A percentile compares a stretch with the other conserved stretches of the same genome.
These are phyloP conservation scores for Miamiensis avidus DNA, from an alignment of 169 alveolate species.

Conservation along the genomic window DNA sequence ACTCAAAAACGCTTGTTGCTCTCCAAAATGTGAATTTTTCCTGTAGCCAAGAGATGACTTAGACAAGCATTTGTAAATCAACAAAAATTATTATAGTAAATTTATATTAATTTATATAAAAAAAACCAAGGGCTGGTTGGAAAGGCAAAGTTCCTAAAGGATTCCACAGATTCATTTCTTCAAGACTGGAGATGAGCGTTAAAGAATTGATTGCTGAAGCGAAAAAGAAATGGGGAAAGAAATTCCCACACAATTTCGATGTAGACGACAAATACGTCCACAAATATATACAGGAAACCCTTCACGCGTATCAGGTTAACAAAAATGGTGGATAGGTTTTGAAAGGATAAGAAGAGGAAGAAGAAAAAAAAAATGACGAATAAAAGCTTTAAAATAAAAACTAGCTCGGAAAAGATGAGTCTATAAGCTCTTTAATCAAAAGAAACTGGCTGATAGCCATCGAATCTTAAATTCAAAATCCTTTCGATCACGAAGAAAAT, in stretches of 20 bases:
- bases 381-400: too few species aligned
- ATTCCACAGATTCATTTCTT: constrained; percentile 23
- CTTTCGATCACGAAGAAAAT: neutral
- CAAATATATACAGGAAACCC: neutral
- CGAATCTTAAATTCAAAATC: neutral
- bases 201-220: constrained; percentile 5
- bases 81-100: too few species aligned
- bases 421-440: too few species aligned
- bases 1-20: constrained; percentile 16
- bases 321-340: neutral
- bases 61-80: constrained; percentile 14
- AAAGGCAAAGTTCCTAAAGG: constrained; percentile 17
- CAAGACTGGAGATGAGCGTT: neutral
- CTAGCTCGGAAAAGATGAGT: too few species aligned
- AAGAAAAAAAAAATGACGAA: neutral
- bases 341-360: neutral
- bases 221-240: constrained; percentile 6
- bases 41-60: constrained; percentile 9
- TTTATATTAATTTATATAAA: too few species aligned
- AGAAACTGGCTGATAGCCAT: neutral
- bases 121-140: constrained; percentile 11
- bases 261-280: constrained; percentile 11
- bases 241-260: constrained; percentile 12
- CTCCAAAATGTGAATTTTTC: constrained; percentile 7
- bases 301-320: neutral